Conservation (phyloP, 169 alveolate species). For the Perkinsus olseni region DNA sequence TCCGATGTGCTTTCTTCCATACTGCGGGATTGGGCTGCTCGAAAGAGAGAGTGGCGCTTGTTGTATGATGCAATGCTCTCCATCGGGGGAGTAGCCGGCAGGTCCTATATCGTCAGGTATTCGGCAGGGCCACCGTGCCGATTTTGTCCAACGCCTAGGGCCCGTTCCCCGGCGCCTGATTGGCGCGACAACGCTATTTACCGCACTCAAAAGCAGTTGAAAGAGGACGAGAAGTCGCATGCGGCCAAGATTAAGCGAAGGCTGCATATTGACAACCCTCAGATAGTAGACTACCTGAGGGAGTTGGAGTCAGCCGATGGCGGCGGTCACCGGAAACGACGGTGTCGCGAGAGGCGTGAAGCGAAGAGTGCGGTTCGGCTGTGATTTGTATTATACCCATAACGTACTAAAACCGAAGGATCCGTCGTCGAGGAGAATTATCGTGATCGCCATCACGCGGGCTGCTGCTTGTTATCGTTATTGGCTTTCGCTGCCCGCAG, state of each 20-base stretch:
- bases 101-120: not conserved
- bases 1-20: no score
- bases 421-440: no score
- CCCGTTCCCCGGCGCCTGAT: not conserved
- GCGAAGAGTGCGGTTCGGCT: not conserved
- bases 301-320: not conserved
- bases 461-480: no score
- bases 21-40: no score
- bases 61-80: no score
- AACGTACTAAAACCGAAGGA: no score
- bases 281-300: not conserved
- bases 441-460: no score
- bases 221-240: not conserved
- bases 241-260: not conserved
- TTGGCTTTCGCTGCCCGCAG: no score
- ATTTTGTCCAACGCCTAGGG: not conserved
- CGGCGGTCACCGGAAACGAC: not conserved
- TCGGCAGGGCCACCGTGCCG: not conserved
- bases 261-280: not conserved
- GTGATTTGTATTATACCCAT: no score
- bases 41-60: no score
- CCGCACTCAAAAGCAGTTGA: not conserved
- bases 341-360: not conserved
- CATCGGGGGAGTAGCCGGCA: no score
- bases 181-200: not conserved